Percentiles rank a stretch among this genome's conserved stretches.
Evolutionary conservation across 257 asterid genomes (phyloP).

Genomic region (Solanum corneliomulleri): DNA sequence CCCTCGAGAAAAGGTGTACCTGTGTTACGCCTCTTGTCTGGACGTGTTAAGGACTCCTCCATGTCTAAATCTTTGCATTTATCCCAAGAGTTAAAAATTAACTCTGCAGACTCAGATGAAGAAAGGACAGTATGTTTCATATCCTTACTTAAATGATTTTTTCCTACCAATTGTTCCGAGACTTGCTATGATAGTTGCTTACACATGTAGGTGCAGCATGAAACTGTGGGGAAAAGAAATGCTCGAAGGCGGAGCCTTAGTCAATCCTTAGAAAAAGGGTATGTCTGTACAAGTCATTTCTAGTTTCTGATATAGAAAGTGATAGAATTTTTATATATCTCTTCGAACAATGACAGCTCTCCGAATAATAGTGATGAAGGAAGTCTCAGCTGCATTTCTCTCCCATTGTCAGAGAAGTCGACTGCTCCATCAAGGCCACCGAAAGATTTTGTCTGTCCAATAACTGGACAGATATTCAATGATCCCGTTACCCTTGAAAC

Average conservation of each 20-base stretch:
- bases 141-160: neutral
- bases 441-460: constrained; percentile 79
- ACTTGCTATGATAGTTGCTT: constrained; percentile 13
- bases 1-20: constrained; percentile 28
- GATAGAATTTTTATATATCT: neutral
- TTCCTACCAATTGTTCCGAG: neutral
- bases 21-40: constrained; percentile 46
- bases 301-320: neutral
- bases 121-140: constrained; percentile 42
- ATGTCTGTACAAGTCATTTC: neutral
- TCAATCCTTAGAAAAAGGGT: constrained; percentile 51
- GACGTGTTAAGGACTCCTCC: constrained; percentile 31
- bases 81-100: constrained; percentile 25
- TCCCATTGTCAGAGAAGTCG: constrained; percentile 45
- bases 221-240: constrained; percentile 16
- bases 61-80: constrained; percentile 25
- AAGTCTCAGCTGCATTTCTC: constrained; percentile 33
- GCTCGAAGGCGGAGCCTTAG: constrained; percentile 15
- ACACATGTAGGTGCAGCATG: constrained; percentile 41
- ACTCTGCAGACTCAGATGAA: constrained; percentile 40
- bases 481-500: constrained; percentile 88
- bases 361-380: constrained; percentile 40
- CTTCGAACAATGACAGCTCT: constrained; percentile 22
- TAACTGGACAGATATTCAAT: constrained; percentile 65
- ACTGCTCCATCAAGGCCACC: constrained; percentile 83